Percentiles rank a stretch among this genome's conserved stretches.
These are phyloP conservation scores for Dunaliella primolecta DNA, from an alignment of 139 green algal genomes.

Conservation along the genomic window DNA sequence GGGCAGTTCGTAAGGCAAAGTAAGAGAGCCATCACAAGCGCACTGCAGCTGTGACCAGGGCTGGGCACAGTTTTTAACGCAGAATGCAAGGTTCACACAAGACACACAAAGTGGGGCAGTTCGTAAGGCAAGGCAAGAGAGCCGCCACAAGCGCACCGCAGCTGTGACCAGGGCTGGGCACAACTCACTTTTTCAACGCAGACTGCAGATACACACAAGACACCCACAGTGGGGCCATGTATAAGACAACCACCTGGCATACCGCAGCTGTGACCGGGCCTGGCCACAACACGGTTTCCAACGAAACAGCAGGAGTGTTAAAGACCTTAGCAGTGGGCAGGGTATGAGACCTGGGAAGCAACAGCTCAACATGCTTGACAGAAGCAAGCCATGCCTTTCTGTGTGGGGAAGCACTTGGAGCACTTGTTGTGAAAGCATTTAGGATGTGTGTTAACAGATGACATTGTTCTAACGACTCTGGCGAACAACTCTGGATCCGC, in stretches of 20 bases:
- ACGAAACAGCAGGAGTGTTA: conserved; percentile 34
- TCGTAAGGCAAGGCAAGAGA: neutral
- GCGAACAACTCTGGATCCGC: too few relatives aligned
- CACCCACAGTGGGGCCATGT: too few relatives aligned
- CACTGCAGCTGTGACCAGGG: conserved; percentile 48
- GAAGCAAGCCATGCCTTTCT: too few relatives aligned
- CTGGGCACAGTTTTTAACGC: conserved; percentile 57
- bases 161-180: conserved; percentile 56
- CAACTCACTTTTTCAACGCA: conserved; percentile 56
- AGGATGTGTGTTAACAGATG: too few relatives aligned
- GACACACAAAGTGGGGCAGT: too few relatives aligned
- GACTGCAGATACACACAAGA: conserved; percentile 36
- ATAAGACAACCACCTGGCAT: conserved; percentile 28
- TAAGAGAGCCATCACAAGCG: too few relatives aligned
- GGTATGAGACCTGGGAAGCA: too few relatives aligned
- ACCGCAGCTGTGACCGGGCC: conserved; percentile 51
- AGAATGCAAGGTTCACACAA: conserved; percentile 33
- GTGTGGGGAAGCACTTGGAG: too few relatives aligned
- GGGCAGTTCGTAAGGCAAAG: neutral
- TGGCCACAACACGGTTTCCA: conserved; percentile 55
- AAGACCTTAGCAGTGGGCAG: too few relatives aligned
- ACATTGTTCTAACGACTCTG: too few relatives aligned
- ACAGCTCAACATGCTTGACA: too few relatives aligned
- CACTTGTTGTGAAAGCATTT: too few relatives aligned
- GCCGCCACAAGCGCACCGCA: conserved; percentile 52